Evolutionary conservation across 2,329 filamentous ascomycete species (phyloP).

Genomic region (Moelleriella libera): DNA sequence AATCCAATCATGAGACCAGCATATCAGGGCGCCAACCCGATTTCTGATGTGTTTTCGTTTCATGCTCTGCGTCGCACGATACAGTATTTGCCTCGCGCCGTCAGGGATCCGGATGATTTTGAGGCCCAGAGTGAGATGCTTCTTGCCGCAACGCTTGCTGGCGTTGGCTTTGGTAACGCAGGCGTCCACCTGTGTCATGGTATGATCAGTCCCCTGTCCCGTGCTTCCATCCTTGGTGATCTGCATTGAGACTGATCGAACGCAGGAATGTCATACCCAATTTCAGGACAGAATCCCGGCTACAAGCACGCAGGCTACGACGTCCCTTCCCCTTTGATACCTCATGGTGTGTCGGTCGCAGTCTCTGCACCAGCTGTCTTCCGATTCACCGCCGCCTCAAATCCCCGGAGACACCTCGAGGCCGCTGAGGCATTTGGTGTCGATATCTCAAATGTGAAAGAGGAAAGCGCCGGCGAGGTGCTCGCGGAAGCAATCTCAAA

Average conservation of each 20-base stretch:
- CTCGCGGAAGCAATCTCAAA: slow-evolving; percentile 67
- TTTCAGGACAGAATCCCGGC: slow-evolving; percentile 82
- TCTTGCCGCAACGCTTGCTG: slow-evolving; percentile 82
- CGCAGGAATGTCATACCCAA: slow-evolving; percentile 86
- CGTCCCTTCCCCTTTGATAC: slow-evolving; percentile 66
- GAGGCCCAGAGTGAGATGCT: slow-evolving; percentile 96
- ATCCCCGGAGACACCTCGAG: slow-evolving; percentile 79
- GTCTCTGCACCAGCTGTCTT: slow-evolving; percentile 91
- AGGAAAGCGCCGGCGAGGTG: slow-evolving; percentile 79
- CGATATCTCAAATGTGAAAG: slow-evolving; percentile 76
- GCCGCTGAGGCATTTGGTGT: slow-evolving; percentile 87
- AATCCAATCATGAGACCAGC: slow-evolving; percentile 88
- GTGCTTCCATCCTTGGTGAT: neutral
- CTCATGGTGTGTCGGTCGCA: slow-evolving; percentile 89
- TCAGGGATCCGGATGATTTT: slow-evolving; percentile 74
- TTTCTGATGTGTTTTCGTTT: slow-evolving; percentile 92
- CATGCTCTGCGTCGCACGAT: slow-evolving; percentile 71
- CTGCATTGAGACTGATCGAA: no score
- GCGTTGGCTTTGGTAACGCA: slow-evolving; percentile 94
- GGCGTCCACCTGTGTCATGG: slow-evolving; percentile 70
- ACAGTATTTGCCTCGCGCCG: slow-evolving; percentile 82
- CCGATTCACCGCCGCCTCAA: slow-evolving; percentile 79
- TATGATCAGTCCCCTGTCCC: slow-evolving; percentile 15
- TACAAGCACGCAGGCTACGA: slow-evolving; percentile 85
- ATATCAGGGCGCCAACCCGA: slow-evolving; percentile 95